A percentile compares a stretch with the other conserved stretches of the same genome.
Conservation (phyloP, 805 yeast species). For the Ogataea methanolica region DNA sequence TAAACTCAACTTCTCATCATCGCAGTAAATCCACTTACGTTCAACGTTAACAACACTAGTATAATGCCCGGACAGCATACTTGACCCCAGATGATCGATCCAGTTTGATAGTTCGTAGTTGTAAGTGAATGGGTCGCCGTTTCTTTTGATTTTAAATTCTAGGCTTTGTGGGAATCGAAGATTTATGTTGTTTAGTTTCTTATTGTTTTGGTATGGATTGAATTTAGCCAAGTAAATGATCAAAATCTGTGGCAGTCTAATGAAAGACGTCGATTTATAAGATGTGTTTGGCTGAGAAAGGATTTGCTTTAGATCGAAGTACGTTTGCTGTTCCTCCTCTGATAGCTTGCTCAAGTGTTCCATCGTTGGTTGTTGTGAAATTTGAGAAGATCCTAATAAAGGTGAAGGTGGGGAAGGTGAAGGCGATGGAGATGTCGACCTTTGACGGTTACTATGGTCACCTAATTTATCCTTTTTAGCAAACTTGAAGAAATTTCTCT, state of each 20-base stretch:
- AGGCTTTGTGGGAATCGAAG: constrained; percentile 20
- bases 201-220: constrained; percentile 26
- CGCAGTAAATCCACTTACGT: constrained; percentile 64
- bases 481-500: constrained; percentile 28
- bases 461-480: constrained; percentile 7
- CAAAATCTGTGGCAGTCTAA: constrained; percentile 31
- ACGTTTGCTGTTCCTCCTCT: constrained; percentile 17
- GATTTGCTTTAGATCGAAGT: constrained; percentile 12
- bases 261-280: constrained; percentile 25
- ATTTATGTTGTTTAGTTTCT: constrained; percentile 23
- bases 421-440: constrained; percentile 4
- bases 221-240: constrained; percentile 30
- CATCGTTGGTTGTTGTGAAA: neutral
- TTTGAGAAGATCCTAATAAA: neutral
- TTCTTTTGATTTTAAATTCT: constrained; percentile 40
- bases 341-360: constrained; percentile 11
- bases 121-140: constrained; percentile 17
- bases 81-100: constrained; percentile 64
- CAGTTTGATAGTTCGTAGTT: constrained; percentile 56
- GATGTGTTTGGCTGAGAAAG: constrained; percentile 26
- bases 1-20: constrained; percentile 57
- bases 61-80: constrained; percentile 70
- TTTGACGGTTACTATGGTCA: neutral
- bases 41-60: constrained; percentile 56
- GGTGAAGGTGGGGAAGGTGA: neutral